phyloP scores from a whole-genome alignment of 192 early-diverging fungal genomes.

The Umbelopsis isabellina region DNA sequence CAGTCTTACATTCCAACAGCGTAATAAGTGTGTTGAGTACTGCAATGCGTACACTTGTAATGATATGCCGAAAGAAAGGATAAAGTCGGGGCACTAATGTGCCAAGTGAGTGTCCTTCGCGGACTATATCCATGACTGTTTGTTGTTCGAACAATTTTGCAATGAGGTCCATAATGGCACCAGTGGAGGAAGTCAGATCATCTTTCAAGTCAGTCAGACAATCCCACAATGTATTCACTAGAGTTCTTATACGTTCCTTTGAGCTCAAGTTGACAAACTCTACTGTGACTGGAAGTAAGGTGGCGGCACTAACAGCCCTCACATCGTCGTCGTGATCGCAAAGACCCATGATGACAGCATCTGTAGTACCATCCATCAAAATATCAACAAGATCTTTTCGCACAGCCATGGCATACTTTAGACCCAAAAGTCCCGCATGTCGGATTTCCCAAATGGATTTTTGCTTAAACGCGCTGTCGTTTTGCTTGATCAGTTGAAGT shows the following conservation, averaged over 20 bases:
- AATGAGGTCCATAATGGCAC: conserved; percentile 90
- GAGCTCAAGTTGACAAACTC: conserved; percentile 69
- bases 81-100: conserved; percentile 84
- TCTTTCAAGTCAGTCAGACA: conserved; percentile 87
- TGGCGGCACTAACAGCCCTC: conserved; percentile 87
- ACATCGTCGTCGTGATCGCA: conserved; percentile 94
- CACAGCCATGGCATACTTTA: conserved; percentile 95
- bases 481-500: conserved; percentile 68
- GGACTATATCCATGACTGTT: conserved; percentile 58
- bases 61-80: conserved; percentile 95
- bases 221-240: conserved; percentile 85
- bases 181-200: conserved; percentile 91
- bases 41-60: conserved; percentile 80
- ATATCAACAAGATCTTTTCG: conserved; percentile 81
- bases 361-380: conserved; percentile 72
- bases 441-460: conserved; percentile 86
- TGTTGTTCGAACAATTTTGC: conserved; percentile 75
- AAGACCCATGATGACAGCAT: conserved; percentile 84
- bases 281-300: conserved; percentile 85
- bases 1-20: conserved; percentile 61
- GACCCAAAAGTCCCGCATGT: conserved; percentile 88
- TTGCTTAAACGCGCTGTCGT: conserved; percentile 41
- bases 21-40: conserved; percentile 81
- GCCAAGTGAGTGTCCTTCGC: conserved; percentile 52
- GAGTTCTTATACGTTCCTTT: conserved; percentile 66